Evolutionary conservation across 306 rosid species (phyloP), one percentile per base, ranked within the genome.

Genomic region (Hylodesmum podocarpum): DNA sequence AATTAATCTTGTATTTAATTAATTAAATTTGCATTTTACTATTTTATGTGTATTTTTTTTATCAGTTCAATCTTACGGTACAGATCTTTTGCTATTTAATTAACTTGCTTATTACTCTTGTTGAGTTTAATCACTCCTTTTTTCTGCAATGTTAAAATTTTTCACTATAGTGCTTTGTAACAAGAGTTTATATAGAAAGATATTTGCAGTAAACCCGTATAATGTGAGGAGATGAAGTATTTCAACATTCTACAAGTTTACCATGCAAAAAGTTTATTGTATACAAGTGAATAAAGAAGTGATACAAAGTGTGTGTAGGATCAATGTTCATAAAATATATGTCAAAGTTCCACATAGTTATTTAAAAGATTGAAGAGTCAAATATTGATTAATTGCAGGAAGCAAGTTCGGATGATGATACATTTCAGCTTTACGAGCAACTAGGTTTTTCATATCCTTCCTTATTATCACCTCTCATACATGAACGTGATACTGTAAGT

Each of bases 401-500:
- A 81, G 66, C 86, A 67, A 81, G 80, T 67, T 63, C 81, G 24
- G 84, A 78, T 80, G 88, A 85, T 44, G 80, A 81, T 69, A 73
- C 86, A 53, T 87, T 90, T 78, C 97, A 84, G 83, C 92, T 95
- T 31, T 92, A 89, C 81, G 91, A 95, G 89, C 85, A 92, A 75
- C 86, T 95, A 24, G 83, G 97, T 70, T 86, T 80, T 66, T 89
- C 96, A 28, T 92, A 80, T 55, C 98, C 97, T 33, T 88, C 97
- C 11, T 89, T 95, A 49, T 77, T 95, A 49, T 86, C 87, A 71
- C 94, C 98, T 80, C 97, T 95, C 37, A 81, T 95, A 84, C 97
- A 90, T 21, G 99, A 95, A 86, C 76, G 97, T 66, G 97, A 95
- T 73, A 92, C 89, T 2, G 99, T 90, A 83, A 87, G 93, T 77